Evolutionary conservation across 2,329 filamentous ascomycete genomes (phyloP).

Genomic region (Leptographium lundbergii): DNA sequence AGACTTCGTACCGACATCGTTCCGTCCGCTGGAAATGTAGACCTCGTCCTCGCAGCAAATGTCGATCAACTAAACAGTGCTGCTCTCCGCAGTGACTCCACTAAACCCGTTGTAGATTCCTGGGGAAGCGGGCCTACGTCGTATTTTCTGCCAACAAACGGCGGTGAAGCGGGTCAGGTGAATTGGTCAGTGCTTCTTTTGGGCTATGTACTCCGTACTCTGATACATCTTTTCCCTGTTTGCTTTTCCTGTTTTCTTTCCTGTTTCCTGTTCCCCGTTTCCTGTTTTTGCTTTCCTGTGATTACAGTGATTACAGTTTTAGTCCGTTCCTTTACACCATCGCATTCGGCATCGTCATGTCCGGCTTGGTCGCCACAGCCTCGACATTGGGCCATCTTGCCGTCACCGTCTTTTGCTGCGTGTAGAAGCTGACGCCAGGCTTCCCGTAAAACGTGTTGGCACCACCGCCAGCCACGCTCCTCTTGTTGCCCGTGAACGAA

Average conservation of each 20-base stretch:
- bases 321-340: not conserved
- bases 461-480: conserved; percentile 80
- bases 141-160: not conserved
- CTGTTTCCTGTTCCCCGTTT: not conserved
- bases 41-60: too few species aligned
- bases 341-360: conserved; percentile 66
- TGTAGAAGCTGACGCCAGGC: conserved; percentile 88
- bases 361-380: conserved; percentile 70
- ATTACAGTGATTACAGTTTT: not conserved
- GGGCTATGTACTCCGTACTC: not conserved
- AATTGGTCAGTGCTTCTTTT: not conserved
- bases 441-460: conserved; percentile 92
- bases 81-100: not conserved
- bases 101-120: not conserved
- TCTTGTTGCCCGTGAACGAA: conserved; percentile 69
- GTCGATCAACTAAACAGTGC: not conserved
- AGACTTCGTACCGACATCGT: not conserved
- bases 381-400: conserved; percentile 79
- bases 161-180: not conserved
- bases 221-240: not conserved
- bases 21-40: not conserved
- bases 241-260: not conserved
- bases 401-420: conserved; percentile 93
- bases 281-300: not conserved
- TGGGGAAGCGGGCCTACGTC: not conserved